Evolutionary conservation across 1,139 yeast genomes (phyloP), one percentile per base, ranked within the genome.

Genomic region (Zhuliangozyma parablackwelliae): DNA sequence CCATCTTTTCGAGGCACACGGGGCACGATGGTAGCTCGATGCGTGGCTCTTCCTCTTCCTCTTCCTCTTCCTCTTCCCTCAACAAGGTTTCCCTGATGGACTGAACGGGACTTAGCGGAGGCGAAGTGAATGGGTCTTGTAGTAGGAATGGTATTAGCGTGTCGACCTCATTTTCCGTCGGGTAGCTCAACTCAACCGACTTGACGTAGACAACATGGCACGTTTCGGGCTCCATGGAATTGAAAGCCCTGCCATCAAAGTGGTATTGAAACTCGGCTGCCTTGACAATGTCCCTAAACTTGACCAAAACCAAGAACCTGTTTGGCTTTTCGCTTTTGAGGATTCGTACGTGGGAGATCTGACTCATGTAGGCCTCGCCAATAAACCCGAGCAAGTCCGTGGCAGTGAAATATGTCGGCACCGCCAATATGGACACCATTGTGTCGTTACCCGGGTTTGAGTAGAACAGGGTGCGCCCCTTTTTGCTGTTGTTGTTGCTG

Each of bases 1-100:
- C 97, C 84, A 90, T 82, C 45, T 95, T 66, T 50, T 90, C 97
- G 21, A 90, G 65, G 53, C 97, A 90, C 0, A 90, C 97, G 0
- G 97, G 96, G 52, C 97, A 90, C 0, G 95, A 84, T 0, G 97
- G 96, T 13, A 90, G 65, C 53, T 90, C 97, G 16, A 75, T 63
- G 13, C 72, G 50, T 4, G 33, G 12, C 28, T 30, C 10, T 23
- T 16, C 16, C 16, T 16, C 16, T 16, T 16, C 16, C 16, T 16
- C 16, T 16, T 16, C 16, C 16, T 4, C 16, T 16, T 16, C 16
- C 16, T 16, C 16, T 16, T 4, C 16, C 16, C 16, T 4, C 16
- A 16, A 16, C 16, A 16, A 16, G 16, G 16, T 4, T 16, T 16
- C 16, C 26, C 28, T 23, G 7, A 4, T 8, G 20, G 32, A 9